phyloP scores from a whole-genome alignment of 1,284 basidiomycete species.

The Ustilago esculenta region DNA sequence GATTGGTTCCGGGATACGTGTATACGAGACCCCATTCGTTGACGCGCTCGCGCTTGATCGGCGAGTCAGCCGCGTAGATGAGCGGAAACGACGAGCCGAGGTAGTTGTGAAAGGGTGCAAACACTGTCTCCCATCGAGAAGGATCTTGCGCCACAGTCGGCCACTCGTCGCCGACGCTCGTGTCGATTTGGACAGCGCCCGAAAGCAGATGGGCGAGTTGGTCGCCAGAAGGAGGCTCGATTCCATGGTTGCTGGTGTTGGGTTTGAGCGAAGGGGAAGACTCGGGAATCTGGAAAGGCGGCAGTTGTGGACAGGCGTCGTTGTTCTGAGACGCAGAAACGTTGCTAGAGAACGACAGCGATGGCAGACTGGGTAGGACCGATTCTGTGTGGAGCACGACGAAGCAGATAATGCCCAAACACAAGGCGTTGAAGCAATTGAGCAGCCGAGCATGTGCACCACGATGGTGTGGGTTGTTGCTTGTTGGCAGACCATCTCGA shows the following conservation, averaged over 20 bases:
- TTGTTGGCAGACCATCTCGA: conserved; percentile 9
- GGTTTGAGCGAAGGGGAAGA: background rate
- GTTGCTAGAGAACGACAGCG: background rate
- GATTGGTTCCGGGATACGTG: conserved; percentile 74
- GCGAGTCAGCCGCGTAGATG: conserved; percentile 33
- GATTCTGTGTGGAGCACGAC: background rate
- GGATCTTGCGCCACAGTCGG: conserved; percentile 46
- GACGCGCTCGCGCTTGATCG: conserved; percentile 66
- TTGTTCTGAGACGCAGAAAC: background rate
- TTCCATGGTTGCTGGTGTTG: background rate
- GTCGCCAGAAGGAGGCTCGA: conserved; percentile 18
- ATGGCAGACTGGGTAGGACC: background rate
- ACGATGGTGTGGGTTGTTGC: background rate
- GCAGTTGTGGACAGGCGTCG: conserved; percentile 32
- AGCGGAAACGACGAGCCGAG: conserved; percentile 33
- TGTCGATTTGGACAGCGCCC: conserved; percentile 52
- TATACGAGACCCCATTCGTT: conserved; percentile 76
- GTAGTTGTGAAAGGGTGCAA: conserved; percentile 49
- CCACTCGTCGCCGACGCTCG: conserved; percentile 49
- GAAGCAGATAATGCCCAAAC: conserved; percentile 5
- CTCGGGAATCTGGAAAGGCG: conserved; percentile 18
- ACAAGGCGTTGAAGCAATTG: conserved; percentile 3
- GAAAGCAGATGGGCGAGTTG: conserved; percentile 38
- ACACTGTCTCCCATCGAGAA: conserved; percentile 37
- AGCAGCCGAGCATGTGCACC: background rate